Conservation (phyloP, 441 rosid genomes). For the Euphorbia schlechtendalii region DNA sequence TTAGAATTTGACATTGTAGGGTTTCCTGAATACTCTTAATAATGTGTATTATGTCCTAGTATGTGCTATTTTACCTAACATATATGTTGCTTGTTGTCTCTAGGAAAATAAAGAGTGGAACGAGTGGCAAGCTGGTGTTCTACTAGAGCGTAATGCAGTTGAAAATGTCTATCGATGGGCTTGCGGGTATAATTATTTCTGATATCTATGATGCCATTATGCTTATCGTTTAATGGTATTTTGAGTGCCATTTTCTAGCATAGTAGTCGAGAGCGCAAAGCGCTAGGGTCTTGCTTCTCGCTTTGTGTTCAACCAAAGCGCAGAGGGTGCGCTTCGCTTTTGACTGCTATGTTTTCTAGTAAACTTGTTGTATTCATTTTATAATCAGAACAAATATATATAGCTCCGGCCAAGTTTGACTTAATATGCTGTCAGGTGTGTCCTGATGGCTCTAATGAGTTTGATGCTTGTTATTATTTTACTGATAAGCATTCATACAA, state of each 20-base stretch:
- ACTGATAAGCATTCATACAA: neutral
- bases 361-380: neutral
- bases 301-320: too few relatives aligned
- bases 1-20: neutral
- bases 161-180: slow-evolving; percentile 95
- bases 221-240: neutral
- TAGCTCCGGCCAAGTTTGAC: neutral
- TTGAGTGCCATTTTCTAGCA: slow-evolving; percentile 3
- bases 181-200: slow-evolving; percentile 63
- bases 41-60: neutral
- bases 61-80: slow-evolving; percentile 7
- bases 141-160: slow-evolving; percentile 76
- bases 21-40: neutral
- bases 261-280: too few relatives aligned
- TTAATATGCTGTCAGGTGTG: neutral
- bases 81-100: slow-evolving; percentile 14
- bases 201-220: slow-evolving; percentile 15
- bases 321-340: too few relatives aligned
- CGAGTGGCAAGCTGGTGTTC: slow-evolving; percentile 66
- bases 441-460: neutral
- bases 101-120: slow-evolving; percentile 85
- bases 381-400: neutral
- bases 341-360: too few relatives aligned
- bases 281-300: too few relatives aligned
- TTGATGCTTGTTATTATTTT: neutral